Conservation (phyloP, 768 basidiomycete genomes). For the Amanita subjunquillea region DNA sequence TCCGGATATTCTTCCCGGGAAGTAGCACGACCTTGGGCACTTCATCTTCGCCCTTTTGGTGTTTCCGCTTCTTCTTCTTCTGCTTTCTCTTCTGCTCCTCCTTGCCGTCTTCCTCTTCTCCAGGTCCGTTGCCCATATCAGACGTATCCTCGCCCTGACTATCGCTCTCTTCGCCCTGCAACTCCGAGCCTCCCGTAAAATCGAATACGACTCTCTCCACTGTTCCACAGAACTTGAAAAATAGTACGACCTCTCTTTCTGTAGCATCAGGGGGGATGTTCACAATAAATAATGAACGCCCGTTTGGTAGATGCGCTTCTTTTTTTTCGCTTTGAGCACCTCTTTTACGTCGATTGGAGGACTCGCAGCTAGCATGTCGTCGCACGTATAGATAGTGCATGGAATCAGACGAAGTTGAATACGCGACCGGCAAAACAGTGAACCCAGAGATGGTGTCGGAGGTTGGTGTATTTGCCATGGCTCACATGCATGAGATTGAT, state of each 20-base stretch:
- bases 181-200: constrained; percentile 22
- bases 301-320: constrained; percentile 25
- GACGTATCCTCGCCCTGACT: constrained; percentile 22
- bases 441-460: constrained; percentile 34
- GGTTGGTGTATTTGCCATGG: not conserved
- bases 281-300: constrained; percentile 77
- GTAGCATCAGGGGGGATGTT: constrained; percentile 87
- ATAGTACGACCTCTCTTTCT: constrained; percentile 61
- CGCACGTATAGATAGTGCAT: constrained; percentile 70
- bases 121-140: constrained; percentile 18
- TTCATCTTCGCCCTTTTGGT: constrained; percentile 10
- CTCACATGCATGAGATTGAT: not conserved
- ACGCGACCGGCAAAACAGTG: constrained; percentile 32
- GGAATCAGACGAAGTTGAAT: constrained; percentile 29
- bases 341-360: constrained; percentile 12
- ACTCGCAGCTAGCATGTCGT: constrained; percentile 46
- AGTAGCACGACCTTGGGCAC: constrained; percentile 52
- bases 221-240: constrained; percentile 74
- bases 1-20: constrained; percentile 42
- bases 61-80: constrained; percentile 20
- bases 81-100: constrained; percentile 26
- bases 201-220: constrained; percentile 70
- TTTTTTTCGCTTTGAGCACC: constrained; percentile 12
- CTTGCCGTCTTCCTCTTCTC: constrained; percentile 17
- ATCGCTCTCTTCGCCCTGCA: constrained; percentile 32